Evolutionary conservation across 2,329 filamentous ascomycete genomes (phyloP).

Genomic region (Aspergillus puulaauensis): DNA sequence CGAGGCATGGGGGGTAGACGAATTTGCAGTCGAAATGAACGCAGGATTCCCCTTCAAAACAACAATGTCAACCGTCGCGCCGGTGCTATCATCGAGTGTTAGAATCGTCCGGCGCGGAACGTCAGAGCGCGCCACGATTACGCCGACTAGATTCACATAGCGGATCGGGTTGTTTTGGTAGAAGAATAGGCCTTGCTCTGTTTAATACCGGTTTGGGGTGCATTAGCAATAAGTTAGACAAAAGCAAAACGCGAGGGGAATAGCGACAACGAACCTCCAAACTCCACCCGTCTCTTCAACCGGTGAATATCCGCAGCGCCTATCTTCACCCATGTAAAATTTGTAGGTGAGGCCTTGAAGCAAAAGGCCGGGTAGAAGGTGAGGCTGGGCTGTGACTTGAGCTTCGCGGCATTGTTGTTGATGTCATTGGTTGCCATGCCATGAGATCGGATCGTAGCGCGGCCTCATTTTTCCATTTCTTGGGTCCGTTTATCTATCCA

Average conservation of each 20-base stretch:
- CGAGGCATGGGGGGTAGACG: background rate
- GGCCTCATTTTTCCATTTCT: constrained; percentile 1
- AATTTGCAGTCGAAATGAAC: background rate
- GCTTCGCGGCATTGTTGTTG: constrained; percentile 14
- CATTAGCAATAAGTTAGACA: background rate
- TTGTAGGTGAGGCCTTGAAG: constrained; percentile 61
- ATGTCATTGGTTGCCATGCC: constrained; percentile 6
- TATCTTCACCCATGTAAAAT: constrained; percentile 63
- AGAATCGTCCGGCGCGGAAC: constrained; percentile 54
- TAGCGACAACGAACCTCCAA: constrained; percentile 39
- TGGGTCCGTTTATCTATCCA: background rate
- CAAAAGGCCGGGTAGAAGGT: constrained; percentile 60
- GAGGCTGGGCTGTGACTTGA: constrained; percentile 24
- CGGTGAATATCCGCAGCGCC: constrained; percentile 55
- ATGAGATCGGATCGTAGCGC: background rate
- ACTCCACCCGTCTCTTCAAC: constrained; percentile 49
- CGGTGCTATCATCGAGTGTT: constrained; percentile 62
- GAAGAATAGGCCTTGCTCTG: constrained; percentile 62
- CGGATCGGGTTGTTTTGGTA: constrained; percentile 72
- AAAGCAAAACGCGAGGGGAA: background rate
- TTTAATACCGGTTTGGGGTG: background rate
- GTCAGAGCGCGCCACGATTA: constrained; percentile 64
- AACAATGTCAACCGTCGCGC: constrained; percentile 57
- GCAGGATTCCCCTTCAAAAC: constrained; percentile 34
- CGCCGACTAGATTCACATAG: constrained; percentile 70